phyloP scores from a whole-genome alignment of 352 stramenopile genomes.

The Phytophthora niederhauseri region DNA sequence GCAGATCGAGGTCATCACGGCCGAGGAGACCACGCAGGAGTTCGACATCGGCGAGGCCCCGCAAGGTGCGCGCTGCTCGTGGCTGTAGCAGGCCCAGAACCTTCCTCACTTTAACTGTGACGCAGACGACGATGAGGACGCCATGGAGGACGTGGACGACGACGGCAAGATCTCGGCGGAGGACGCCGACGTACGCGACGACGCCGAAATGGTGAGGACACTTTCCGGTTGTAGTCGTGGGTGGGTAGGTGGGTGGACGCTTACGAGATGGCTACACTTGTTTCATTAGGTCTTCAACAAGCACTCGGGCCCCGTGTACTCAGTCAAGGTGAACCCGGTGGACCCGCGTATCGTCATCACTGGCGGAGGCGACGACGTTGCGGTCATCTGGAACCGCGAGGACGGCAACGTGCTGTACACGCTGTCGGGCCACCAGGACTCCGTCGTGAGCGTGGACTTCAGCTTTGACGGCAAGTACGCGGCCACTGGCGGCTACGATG shows the following conservation, averaged over 20 bases:
- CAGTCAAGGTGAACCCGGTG: conserved; percentile 79
- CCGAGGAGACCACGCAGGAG: conserved; percentile 81
- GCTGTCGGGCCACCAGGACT: conserved; percentile 81
- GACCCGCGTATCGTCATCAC: conserved; percentile 84
- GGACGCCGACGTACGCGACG: conserved; percentile 76
- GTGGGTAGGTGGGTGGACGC: background rate
- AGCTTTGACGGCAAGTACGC: conserved; percentile 90
- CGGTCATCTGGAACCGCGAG: conserved; percentile 88
- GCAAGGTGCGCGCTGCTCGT: conserved; percentile 46
- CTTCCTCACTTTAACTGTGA: background rate
- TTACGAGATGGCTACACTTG: conserved; percentile 14
- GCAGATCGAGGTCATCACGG: conserved; percentile 85
- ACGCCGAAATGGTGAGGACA: conserved; percentile 61
- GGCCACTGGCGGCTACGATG: conserved; percentile 87
- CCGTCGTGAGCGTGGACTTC: conserved; percentile 84
- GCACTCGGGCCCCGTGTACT: conserved; percentile 82
- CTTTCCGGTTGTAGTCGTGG: background rate
- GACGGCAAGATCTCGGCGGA: conserved; percentile 68
- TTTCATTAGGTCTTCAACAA: conserved; percentile 69
- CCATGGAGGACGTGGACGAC: conserved; percentile 67
- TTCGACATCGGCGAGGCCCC: conserved; percentile 85
- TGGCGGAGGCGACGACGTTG: conserved; percentile 84
- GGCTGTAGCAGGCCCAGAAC: background rate
- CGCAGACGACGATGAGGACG: conserved; percentile 69
- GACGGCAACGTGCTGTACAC: conserved; percentile 81